These are phyloP conservation scores for Anthracocystis setariae DNA, from an alignment of 1,284 basidiomycete species.

Conservation along the genomic window DNA sequence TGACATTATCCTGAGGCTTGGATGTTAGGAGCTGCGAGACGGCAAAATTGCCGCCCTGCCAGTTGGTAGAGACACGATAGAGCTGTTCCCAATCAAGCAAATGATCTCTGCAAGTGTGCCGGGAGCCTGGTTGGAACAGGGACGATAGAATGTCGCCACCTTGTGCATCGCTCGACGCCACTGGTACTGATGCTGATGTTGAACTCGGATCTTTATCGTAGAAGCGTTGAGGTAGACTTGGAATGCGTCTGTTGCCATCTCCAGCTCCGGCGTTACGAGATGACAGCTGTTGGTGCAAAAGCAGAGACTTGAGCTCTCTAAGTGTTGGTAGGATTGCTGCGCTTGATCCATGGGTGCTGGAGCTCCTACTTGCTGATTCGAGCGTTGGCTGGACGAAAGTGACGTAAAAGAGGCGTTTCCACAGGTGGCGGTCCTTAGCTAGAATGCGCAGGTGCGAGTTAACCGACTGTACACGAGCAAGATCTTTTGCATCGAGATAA, in stretches of 20 bases:
- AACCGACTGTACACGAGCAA: constrained; percentile 27
- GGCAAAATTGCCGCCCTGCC: constrained; percentile 43
- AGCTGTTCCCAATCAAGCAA: constrained; percentile 46
- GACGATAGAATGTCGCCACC: constrained; percentile 2
- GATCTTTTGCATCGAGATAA: constrained; percentile 27
- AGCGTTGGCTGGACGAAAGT: constrained; percentile 24
- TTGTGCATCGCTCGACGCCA: not conserved
- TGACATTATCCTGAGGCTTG: not conserved
- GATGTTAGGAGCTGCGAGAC: constrained; percentile 26
- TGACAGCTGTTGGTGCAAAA: constrained; percentile 34
- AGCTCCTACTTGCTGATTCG: not conserved
- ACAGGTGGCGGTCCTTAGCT: constrained; percentile 45
- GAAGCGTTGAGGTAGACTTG: constrained; percentile 23
- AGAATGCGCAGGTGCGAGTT: constrained; percentile 21
- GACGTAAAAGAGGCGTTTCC: constrained; percentile 40
- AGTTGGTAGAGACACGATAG: constrained; percentile 44
- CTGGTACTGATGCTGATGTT: not conserved
- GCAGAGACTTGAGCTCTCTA: constrained; percentile 33
- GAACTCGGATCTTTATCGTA: constrained; percentile 7
- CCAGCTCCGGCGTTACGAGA: constrained; percentile 12
- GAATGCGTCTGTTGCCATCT: constrained; percentile 20
- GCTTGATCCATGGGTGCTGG: not conserved
- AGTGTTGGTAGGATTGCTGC: constrained; percentile 21
- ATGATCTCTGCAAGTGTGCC: constrained; percentile 10
- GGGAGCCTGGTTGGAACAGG: not conserved